A percentile compares a stretch with the other conserved stretches of the same genome.
phyloP scores from a whole-genome alignment of 2,329 filamentous ascomycete genomes.

The Pseudogymnoascus sp. region DNA sequence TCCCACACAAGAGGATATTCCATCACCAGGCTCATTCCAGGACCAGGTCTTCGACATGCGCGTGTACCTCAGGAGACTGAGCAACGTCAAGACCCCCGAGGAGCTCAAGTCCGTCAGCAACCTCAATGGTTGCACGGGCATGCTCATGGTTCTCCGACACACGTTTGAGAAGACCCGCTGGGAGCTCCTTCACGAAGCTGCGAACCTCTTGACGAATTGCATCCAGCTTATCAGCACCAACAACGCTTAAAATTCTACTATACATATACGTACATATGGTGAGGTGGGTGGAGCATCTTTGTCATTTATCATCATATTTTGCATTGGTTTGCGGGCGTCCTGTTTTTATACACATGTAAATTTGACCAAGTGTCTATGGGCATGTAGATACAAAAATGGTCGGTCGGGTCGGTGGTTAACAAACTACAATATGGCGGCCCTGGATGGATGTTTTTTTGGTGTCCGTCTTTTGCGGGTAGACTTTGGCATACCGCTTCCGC shows the following conservation, averaged over 20 bases:
- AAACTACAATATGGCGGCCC: not conserved
- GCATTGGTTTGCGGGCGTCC: not conserved
- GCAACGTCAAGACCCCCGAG: conserved; percentile 64
- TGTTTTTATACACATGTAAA: not conserved
- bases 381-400: not conserved
- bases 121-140: conserved; percentile 72
- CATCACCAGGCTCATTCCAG: conserved; percentile 43
- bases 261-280: conserved; percentile 2
- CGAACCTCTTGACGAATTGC: conserved; percentile 71
- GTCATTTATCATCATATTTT: not conserved
- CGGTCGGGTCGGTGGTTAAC: not conserved
- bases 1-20: conserved; percentile 40
- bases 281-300: not conserved
- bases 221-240: conserved; percentile 43
- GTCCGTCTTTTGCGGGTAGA: not conserved
- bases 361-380: not conserved
- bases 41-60: conserved; percentile 73
- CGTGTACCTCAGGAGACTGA: conserved; percentile 64
- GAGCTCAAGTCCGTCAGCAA: conserved; percentile 66
- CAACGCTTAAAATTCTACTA: not conserved
- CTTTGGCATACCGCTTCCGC: not conserved
- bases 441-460: not conserved
- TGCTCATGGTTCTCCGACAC: conserved; percentile 73
- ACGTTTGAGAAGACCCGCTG: conserved; percentile 78
- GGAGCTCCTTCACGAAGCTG: conserved; percentile 86